phyloP scores from a whole-genome alignment of 352 stramenopile genomes.

The Globisporangium paddicum region DNA sequence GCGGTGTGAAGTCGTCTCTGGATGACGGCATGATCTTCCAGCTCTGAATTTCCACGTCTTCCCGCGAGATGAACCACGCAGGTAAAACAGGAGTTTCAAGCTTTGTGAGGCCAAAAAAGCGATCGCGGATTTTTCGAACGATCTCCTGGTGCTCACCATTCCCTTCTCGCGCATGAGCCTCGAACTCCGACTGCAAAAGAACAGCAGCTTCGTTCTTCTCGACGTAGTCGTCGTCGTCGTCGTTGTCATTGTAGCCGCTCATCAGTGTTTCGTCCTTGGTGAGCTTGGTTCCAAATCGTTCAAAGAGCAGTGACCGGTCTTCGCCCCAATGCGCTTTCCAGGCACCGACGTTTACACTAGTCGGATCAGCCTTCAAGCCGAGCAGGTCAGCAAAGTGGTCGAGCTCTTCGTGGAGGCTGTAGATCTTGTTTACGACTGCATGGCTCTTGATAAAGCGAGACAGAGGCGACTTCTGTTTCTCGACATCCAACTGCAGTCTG shows the following conservation, averaged over 20 bases:
- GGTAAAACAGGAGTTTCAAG: background rate
- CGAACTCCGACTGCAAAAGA: background rate
- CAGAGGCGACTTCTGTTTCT: background rate
- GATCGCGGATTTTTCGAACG: background rate
- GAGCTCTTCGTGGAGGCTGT: background rate
- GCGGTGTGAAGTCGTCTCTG: no score
- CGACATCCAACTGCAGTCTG: background rate
- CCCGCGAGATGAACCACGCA: background rate
- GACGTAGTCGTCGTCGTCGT: no score
- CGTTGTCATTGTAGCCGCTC: no score
- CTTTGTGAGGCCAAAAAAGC: background rate
- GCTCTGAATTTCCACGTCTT: background rate
- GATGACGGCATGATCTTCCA: background rate
- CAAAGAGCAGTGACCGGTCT: background rate
- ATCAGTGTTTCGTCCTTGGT: no score
- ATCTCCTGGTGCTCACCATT: background rate
- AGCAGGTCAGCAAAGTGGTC: background rate
- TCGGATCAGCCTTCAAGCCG: background rate
- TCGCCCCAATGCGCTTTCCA: background rate
- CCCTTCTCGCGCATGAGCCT: background rate
- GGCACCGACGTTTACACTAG: background rate
- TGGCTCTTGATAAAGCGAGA: background rate
- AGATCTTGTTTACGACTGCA: background rate
- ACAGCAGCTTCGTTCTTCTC: no score
- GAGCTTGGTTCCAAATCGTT: no score